These are phyloP conservation scores for Pichia terricola DNA, from an alignment of 1,139 yeast genomes.

Conservation along the genomic window DNA sequence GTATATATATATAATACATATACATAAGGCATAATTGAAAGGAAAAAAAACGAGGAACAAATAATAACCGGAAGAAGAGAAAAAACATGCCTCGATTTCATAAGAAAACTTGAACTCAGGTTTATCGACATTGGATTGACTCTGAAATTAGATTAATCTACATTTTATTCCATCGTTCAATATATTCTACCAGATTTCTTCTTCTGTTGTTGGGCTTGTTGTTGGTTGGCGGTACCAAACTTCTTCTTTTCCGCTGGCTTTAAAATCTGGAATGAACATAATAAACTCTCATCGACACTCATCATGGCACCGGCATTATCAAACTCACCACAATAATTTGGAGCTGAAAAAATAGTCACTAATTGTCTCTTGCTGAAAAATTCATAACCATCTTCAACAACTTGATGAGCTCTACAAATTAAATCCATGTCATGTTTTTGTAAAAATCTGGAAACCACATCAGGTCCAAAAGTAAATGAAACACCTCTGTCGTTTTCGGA, in stretches of 20 bases:
- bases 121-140: too few relatives aligned
- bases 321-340: constrained; percentile 87
- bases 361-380: constrained; percentile 68
- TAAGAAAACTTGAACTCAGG: too few relatives aligned
- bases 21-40: too few relatives aligned
- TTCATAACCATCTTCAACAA: constrained; percentile 88
- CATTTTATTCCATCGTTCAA: neutral
- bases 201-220: constrained; percentile 17
- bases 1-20: too few relatives aligned
- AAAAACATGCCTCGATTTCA: too few relatives aligned
- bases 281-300: constrained; percentile 67
- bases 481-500: constrained; percentile 82
- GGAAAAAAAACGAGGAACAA: too few relatives aligned
- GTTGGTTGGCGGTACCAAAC: constrained; percentile 17
- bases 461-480: constrained; percentile 68
- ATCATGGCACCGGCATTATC: constrained; percentile 87
- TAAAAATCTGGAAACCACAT: constrained; percentile 65
- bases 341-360: constrained; percentile 81
- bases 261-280: constrained; percentile 75
- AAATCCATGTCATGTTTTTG: constrained; percentile 64
- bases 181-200: constrained; percentile 48
- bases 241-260: constrained; percentile 34
- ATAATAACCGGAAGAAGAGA: too few relatives aligned
- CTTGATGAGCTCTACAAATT: constrained; percentile 85
- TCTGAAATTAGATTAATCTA: too few relatives aligned